Conservation (phyloP, 2,329 filamentous ascomycete genomes). For the Aureobasidium namibiae region DNA sequence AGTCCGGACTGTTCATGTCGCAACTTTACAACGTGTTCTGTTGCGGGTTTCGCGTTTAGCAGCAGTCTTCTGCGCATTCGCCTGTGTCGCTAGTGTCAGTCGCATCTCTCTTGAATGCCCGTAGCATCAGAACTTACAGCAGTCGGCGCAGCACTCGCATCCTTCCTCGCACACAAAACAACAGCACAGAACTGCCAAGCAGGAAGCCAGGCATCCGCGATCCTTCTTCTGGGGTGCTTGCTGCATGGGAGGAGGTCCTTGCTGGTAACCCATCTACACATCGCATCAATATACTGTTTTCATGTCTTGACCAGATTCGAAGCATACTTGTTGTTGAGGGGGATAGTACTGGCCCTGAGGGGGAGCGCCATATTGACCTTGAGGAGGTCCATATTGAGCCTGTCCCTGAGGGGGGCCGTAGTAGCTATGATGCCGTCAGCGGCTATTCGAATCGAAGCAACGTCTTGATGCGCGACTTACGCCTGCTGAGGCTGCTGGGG, state of each 20-base stretch:
- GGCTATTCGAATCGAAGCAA: neutral
- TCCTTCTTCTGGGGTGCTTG: conserved; percentile 35
- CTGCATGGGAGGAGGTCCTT: conserved; percentile 37
- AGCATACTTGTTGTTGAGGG: conserved; percentile 20
- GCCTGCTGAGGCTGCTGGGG: conserved; percentile 32
- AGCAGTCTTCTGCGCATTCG: conserved; percentile 39
- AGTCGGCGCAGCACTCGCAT: conserved; percentile 57
- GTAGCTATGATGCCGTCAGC: conserved; percentile 18
- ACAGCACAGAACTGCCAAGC: conserved; percentile 50
- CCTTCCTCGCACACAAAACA: conserved; percentile 57
- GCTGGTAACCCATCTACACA: conserved; percentile 32
- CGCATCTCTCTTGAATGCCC: neutral
- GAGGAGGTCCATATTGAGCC: conserved; percentile 26
- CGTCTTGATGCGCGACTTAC: conserved; percentile 24
- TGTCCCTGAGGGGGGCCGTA: conserved; percentile 23
- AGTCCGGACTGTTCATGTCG: neutral
- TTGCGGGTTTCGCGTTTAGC: conserved; percentile 15
- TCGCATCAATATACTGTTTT: neutral
- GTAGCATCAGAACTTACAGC: conserved; percentile 28
- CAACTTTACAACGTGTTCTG: neutral
- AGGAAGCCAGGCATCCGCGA: conserved; percentile 44
- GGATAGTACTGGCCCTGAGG: conserved; percentile 27
- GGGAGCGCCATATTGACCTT: conserved; percentile 20
- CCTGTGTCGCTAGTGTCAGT: neutral
- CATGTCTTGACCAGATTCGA: neutral